These are phyloP conservation scores for Alternaria arborescens DNA, from an alignment of 2,329 filamentous ascomycete genomes.

Conservation along the genomic window DNA sequence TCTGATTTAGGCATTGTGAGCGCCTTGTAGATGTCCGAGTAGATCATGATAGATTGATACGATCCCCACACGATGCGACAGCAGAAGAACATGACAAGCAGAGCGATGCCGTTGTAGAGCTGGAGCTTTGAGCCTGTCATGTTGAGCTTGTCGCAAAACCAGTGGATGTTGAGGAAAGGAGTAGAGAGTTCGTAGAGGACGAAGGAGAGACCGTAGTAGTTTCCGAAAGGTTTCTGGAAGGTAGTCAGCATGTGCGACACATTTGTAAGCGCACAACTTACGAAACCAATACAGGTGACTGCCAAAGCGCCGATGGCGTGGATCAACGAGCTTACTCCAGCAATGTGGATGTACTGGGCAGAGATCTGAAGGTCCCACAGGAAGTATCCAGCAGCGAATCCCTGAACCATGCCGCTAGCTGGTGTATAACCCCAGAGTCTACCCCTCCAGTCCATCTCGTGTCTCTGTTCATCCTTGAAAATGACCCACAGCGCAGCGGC, in stretches of 20 bases:
- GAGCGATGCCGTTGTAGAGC: constrained; percentile 77
- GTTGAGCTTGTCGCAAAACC: constrained; percentile 86
- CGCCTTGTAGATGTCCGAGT: constrained; percentile 69
- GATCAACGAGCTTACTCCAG: constrained; percentile 76
- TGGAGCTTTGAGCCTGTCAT: constrained; percentile 78
- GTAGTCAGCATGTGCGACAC: constrained; percentile 21
- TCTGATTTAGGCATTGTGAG: constrained; percentile 35
- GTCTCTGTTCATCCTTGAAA: constrained; percentile 69
- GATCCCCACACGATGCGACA: constrained; percentile 81
- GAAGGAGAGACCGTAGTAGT: constrained; percentile 82
- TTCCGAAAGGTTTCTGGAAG: constrained; percentile 77
- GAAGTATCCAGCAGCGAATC: constrained; percentile 81
- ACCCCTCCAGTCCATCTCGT: constrained; percentile 71
- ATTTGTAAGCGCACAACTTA: constrained; percentile 55
- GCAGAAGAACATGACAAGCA: constrained; percentile 76
- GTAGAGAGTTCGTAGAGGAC: constrained; percentile 87
- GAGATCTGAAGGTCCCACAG: constrained; percentile 81
- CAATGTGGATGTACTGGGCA: constrained; percentile 71
- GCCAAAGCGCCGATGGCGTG: constrained; percentile 77
- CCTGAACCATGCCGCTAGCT: constrained; percentile 76
- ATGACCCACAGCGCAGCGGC: constrained; percentile 76
- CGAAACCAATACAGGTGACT: constrained; percentile 81
- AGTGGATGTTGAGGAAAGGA: constrained; percentile 86
- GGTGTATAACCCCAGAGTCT: constrained; percentile 82
- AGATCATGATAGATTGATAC: constrained; percentile 71